Base-by-base conservation (phyloP, 164 flowering plant genomes). In the Vitis rupestris region DNA sequence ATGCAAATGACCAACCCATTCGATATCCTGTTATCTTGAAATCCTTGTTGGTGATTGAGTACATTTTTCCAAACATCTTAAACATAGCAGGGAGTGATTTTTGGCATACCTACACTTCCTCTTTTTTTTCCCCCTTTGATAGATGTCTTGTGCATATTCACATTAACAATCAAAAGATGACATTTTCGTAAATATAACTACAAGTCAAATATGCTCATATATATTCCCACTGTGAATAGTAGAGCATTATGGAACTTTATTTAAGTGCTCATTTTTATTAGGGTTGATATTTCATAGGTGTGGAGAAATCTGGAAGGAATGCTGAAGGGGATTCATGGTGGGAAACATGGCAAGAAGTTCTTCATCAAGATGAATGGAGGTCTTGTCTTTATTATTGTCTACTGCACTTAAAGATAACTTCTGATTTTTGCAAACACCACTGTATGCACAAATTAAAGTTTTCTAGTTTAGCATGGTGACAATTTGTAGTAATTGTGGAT, bases 301-400 rank as follows among this genome's bases (percentile, higher is more conserved):
- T 92, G 50, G 98, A 92, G 76, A 94, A 94, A 82, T 94, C 97
- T 64, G 97, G 98, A 71, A 86, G 77, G 73, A 94, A 94, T 88
- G 92, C 90, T 65, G 94, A 88, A 81, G 98, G 98, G 63, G 98
- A 94, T 80, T 85, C 97, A 58, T 94, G 98, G 98, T 94, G 98
- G 98, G 98, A 94, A 83, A 94, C 98, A 74, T 94, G 97, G 98
- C 86, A 92, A 81, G 99, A 94, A 76, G 87, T 84, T 82, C 91
- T 92, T 77, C 88, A 91, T 79, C 99, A 92, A 83, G 99, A 94
- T 79, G 95, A 92, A 80, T 91, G 97, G 97, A 94, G 99, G 99
- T 94, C 23, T 49, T 66, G 62, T 11, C 64, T 59, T 61, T 49
- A 30, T 59, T 8, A 10, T 19, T 9, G 10, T 29, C 47, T 29